Evolutionary conservation across 225 moss, liverwort and hornwort genomes (phyloP), one percentile per base, ranked within the genome.

Genomic region (Polytrichum commune): DNA sequence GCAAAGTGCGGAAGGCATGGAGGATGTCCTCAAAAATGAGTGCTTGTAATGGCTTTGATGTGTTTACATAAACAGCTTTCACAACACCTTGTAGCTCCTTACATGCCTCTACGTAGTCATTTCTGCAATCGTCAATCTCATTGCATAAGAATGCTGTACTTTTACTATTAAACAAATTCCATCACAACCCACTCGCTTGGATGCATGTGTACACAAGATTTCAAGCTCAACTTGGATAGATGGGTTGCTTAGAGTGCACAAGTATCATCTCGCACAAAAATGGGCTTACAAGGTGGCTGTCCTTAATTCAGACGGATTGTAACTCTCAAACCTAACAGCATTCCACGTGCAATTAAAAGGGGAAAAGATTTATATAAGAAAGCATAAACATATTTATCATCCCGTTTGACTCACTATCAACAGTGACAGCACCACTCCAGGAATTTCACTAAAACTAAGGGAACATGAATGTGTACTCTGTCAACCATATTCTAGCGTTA

Each of bases 71-170:
- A 8, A 81, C 74, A 38, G 81, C 69, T 75, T 67, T 84, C 62
- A 86, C 46, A 69, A 86, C 24, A 62, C 75, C 73, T 60, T 77
- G 79, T 38, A 89, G 78, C 69, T 89, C 89, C 78, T 74, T 86
- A 78, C 89, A 89, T 61, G 86, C 86, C 81, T 86, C 86, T 29
- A 78, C 82, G 76, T 86, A 89, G 75, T 89, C 86, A 64, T 69
- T 69, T 68, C 89, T 89, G 79, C 81, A 79, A 66, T 76, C 25
- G 13, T 46, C 57, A 75, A 63, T 35, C 35, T 35, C 35, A 35
- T 35, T 35, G 35, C 35, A 2, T 55, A 22, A 30, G 23, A 61
- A 60, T 30, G 5, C 4, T 19, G 32, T 38, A 7, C 5, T 61
- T 19, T 20, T 26, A 38, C 32, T 38, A 33, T 5, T 5, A 33